Evolutionary conservation across 2,329 filamentous ascomycete species (phyloP), one percentile per base, ranked within the genome.

Genomic region (Cercospora sp.): DNA sequence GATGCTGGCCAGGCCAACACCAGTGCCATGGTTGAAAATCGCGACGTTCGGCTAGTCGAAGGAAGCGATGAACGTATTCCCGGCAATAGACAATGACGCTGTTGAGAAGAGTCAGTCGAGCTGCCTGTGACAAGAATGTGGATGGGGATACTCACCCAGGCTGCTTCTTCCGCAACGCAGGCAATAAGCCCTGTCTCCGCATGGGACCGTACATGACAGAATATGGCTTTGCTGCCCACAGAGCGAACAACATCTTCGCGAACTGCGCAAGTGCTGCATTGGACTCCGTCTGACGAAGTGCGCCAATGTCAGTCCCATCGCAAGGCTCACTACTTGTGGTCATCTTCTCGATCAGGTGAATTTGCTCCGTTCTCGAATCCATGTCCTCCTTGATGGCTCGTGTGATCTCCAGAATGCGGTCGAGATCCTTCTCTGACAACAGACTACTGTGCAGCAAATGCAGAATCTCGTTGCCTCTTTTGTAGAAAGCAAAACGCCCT

Each of bases 1-100:
- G 73, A 65, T 74, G 73, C 60, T 72, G 72, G 12, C 72, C 71
- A 16, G 68, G 70, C 71, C 69, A 73, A 51, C 68, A 70, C 71
- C 71, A 73, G 68, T 73, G 71, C 71, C 71, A 73, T 12, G 71
- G 71, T 57, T 73, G 71, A 10, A 73, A 72, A 30, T 73, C 70
- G n/a, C 68, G 64, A 18, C 68, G 63, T 53, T 73, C 67, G 26
- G 72, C 67, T 12, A 72, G 65, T 26, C 69, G 55, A 6, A 72
- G 64, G 66, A 73, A 73, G 28, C 68, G 69, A 55, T 73, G 67
- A 23, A 73, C 67, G 61, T 71, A 73, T 57, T 71, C 67, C 30
- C 70, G 64, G 63, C 71, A 71, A 63, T 71, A 68, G 5, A 71
- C 61, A 36, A 73, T 70, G 18, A 71, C 67, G 63, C 71, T 72